Percentiles rank a stretch among this genome's conserved stretches.
These are phyloP conservation scores for Candida chauliodis DNA, from an alignment of 805 yeast species.

Conservation along the genomic window DNA sequence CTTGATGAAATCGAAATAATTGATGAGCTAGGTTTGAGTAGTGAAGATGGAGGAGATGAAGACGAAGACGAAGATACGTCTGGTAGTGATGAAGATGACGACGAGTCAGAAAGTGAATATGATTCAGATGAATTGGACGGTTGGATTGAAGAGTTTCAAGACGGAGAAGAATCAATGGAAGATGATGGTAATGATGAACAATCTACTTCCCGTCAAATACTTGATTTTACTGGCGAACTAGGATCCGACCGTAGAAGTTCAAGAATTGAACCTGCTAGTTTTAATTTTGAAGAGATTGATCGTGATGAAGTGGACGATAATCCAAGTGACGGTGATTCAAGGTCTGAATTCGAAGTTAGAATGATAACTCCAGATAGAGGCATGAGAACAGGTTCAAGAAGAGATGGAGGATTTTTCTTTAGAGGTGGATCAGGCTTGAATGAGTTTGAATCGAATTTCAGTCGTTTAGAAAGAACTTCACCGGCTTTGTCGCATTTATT, in stretches of 20 bases:
- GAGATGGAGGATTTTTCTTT: conserved; percentile 10
- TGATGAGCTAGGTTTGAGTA: conserved; percentile 28
- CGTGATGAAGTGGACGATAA: conserved; percentile 12
- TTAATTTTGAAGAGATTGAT: conserved; percentile 7
- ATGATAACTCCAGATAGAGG: conserved; percentile 10
- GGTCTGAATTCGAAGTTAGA: conserved; percentile 18
- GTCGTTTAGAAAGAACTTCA: conserved; percentile 10
- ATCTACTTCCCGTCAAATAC: not conserved
- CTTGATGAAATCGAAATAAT: conserved; percentile 33
- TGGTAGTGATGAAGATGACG: conserved; percentile 27
- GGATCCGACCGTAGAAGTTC: conserved; percentile 5
- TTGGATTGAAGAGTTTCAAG: conserved; percentile 39
- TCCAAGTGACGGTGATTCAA: conserved; percentile 18
- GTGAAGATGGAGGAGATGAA: conserved; percentile 22
- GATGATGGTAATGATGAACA: conserved; percentile 6
- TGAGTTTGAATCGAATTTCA: conserved; percentile 5
- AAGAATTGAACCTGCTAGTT: conserved; percentile 8
- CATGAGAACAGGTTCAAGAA: conserved; percentile 11
- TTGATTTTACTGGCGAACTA: conserved; percentile 1
- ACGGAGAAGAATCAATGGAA: conserved; percentile 17
- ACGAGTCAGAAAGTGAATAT: conserved; percentile 27
- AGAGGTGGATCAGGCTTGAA: conserved; percentile 3
- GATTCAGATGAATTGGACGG: conserved; percentile 37
- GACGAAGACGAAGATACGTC: conserved; percentile 21
- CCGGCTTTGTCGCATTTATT: conserved; percentile 12